Evolutionary conservation across 2,329 filamentous ascomycete genomes (phyloP), one percentile per base, ranked within the genome.

Genomic region (Aureobasidium sp.): DNA sequence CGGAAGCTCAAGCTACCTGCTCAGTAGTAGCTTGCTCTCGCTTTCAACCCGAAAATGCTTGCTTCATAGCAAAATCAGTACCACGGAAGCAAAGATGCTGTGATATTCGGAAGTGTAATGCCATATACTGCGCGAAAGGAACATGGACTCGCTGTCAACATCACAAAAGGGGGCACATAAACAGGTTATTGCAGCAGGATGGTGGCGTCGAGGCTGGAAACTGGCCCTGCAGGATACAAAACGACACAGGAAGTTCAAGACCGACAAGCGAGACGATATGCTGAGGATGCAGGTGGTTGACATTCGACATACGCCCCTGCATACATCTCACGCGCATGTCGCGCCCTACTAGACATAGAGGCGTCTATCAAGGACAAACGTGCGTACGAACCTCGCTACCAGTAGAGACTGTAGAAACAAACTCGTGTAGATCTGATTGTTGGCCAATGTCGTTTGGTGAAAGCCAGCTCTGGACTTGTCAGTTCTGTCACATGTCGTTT

Each of bases 191-290:
- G n/a, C 21, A 53, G 49, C 13, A 7, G 32, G 25, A n/a, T 53
- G 34, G 49, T 53, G 50, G 50, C 50, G 50, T 42, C 21, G 14
- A n/a, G 21, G 50, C 37, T 42, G 37, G 25, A 30, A 29, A n/a
- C 10, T 13, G 27, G 27, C 14, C 36, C 30, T 54, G 50, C 50
- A 54, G 37, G 41, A 16, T 25, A 29, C 16, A 16, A 54, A 54
- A 42, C 36, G 37, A 42, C 27, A 42, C 4, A 54, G 50, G 50
- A 54, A 54, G 50, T 32, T 14, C 50, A 54, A 30, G 37, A 21
- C 50, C 50, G 50, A 54, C 37, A 54, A 32, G 50, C 50, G 50
- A 54, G 27, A 54, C 16, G 50, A 54, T 37, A 42, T 54, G 25
- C 21, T 10, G n/a, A 41, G 27, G 37, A 14, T 32, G 50, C 16